Evolutionary conservation across 495 filamentous ascomycete species (phyloP), one percentile per base, ranked within the genome.

Genomic region (Apiosordaria backusii): DNA sequence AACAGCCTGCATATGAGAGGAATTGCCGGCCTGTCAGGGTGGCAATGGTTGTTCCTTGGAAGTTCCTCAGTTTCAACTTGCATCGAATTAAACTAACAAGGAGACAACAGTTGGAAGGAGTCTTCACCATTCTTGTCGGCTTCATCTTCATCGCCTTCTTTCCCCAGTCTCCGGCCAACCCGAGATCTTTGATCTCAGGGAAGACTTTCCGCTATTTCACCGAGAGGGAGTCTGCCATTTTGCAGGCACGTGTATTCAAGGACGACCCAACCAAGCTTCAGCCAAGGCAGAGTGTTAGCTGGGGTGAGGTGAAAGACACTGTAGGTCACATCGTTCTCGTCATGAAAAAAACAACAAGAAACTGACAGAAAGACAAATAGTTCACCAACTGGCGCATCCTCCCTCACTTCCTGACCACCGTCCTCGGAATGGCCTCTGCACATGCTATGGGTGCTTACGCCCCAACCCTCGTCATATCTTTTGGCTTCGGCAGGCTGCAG

Each of bases 41-140:
- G 87, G 87, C 80, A 82, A 63, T 89, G 87, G 87, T 78, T 89
- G 4, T 88, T 88, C 72, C 70, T 75, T 10, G 68, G 69, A 54
- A 18, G 68, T 60, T n/a, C n/a, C 13, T 19, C 52, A 15, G 15
- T 16, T 16, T 10, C 23, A 13, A 19, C 22, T 4, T 27, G 4
- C 18, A 19, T 4, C n/a, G 22, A 50, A 50, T 26, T 10, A 16
- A 13, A 22, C 19, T 10, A 4, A 19, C 27, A 29, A 7, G 7
- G 7, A 3, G 19, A 27, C n/a, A 57, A 26, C 55, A 72, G 71
- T 45, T 73, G 35, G 84, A 87, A 67, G 85, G 85, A 9, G 55
- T 81, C 2, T 81, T 87, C 54, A 87, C 85, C 4, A 72, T 88
- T 10, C 73, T 80, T 58, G 79, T 82, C 16, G 85, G 78, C 4